Conservation (phyloP, 2,329 filamentous ascomycete species). For the Fusarium foetens region DNA sequence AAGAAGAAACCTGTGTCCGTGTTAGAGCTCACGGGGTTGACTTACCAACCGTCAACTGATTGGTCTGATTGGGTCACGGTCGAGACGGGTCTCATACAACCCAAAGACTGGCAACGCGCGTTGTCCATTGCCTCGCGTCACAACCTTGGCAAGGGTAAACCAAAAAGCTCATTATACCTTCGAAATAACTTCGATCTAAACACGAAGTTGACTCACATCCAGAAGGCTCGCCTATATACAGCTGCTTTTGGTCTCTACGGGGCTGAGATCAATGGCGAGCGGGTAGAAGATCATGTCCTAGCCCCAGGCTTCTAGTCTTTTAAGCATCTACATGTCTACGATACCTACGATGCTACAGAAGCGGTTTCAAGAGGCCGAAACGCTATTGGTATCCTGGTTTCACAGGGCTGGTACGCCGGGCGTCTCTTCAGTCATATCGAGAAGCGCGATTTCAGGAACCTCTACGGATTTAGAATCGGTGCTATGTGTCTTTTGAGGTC, state of each 20-base stretch:
- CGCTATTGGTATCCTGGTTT: too few relatives aligned
- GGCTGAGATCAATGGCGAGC: neutral
- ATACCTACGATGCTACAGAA: neutral
- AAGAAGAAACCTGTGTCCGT: neutral
- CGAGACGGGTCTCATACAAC: neutral
- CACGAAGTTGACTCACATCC: neutral
- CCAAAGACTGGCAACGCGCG: neutral
- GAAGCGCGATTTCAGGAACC: neutral
- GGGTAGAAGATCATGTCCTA: neutral
- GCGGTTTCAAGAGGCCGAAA: too few relatives aligned
- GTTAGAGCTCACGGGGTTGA: neutral
- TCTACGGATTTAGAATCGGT: too few relatives aligned
- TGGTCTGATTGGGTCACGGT: accelerated
- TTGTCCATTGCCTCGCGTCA: neutral
- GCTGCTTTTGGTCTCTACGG: neutral
- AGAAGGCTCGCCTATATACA: neutral
- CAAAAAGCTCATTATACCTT: accelerated
- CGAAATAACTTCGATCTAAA: accelerated
- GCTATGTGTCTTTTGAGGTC: neutral
- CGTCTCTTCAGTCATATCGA: neutral
- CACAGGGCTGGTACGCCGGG: too few relatives aligned
- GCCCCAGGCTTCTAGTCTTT: neutral
- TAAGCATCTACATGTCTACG: neutral
- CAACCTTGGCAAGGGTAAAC: too few relatives aligned
- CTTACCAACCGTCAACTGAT: neutral